phyloP scores from a whole-genome alignment of 257 asterid genomes.

The Osmanthus fragrans region DNA sequence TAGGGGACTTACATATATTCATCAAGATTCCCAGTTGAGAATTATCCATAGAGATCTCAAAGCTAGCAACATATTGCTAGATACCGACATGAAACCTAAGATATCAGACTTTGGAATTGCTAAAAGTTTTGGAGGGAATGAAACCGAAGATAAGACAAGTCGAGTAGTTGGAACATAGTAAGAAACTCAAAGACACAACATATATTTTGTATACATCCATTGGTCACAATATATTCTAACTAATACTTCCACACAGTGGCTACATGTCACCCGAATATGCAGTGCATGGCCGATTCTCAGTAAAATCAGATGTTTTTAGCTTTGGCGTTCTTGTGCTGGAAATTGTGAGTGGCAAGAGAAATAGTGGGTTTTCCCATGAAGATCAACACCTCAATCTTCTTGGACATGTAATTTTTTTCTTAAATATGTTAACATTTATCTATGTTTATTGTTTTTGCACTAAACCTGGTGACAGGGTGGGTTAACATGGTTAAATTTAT shows the following conservation, averaged over 20 bases:
- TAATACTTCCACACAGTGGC: constrained; percentile 26
- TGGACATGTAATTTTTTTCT: constrained; percentile 36
- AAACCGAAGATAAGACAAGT: constrained; percentile 27
- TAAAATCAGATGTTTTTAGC: constrained; percentile 50
- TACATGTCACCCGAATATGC: constrained; percentile 54
- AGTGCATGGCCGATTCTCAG: constrained; percentile 28
- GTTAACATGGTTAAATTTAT: background rate
- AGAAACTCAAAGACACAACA: constrained; percentile 35
- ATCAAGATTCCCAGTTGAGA: constrained; percentile 33
- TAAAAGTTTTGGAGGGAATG: constrained; percentile 27
- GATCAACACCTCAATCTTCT: constrained; percentile 28
- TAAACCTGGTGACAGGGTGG: background rate
- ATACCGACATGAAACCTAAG: constrained; percentile 37
- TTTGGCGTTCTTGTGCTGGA: constrained; percentile 44
- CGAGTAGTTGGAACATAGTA: constrained; percentile 40
- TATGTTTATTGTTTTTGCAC: no score
- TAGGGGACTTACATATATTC: constrained; percentile 35
- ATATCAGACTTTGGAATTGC: constrained; percentile 48
- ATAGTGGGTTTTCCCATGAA: constrained; percentile 27
- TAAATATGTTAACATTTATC: background rate
- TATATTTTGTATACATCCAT: constrained; percentile 7
- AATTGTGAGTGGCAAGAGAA: constrained; percentile 38
- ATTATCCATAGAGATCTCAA: constrained; percentile 40
- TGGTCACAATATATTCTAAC: background rate
- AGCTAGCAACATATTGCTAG: constrained; percentile 38